A percentile compares a stretch with the other conserved stretches of the same genome.
phyloP scores from a whole-genome alignment of 129 eudicot species.

The Saussurea involucrata region DNA sequence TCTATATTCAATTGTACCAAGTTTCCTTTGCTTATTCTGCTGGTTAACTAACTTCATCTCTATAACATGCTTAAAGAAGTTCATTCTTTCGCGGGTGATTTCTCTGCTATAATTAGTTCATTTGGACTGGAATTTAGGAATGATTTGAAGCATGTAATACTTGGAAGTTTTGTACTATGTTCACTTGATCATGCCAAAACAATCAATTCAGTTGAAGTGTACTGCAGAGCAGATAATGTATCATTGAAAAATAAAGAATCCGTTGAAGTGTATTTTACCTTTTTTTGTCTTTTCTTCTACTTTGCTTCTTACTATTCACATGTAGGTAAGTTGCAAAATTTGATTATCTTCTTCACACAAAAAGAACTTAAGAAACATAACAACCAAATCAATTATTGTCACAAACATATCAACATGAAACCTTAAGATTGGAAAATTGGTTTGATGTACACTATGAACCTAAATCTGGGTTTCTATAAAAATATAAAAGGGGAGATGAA shows the following conservation, averaged over 20 bases:
- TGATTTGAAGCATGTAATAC: constrained; percentile 2
- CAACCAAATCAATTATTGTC: background rate
- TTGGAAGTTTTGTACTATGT: background rate
- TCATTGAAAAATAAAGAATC: background rate
- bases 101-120: background rate
- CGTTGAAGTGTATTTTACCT: constrained; percentile 4
- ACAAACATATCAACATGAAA: background rate
- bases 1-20: background rate
- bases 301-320: background rate
- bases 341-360: background rate
- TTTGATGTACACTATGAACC: background rate
- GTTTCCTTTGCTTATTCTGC: background rate
- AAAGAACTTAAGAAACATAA: background rate
- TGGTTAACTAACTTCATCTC: background rate
- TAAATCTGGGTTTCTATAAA: background rate
- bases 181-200: background rate
- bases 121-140: background rate
- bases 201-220: background rate
- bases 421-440: background rate
- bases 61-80: background rate
- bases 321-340: background rate
- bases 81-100: background rate
- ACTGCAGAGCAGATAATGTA: background rate
- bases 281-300: background rate
- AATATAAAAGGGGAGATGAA: background rate